Evolutionary conservation across 257 asterid genomes (phyloP), one percentile per base, ranked within the genome.

Genomic region (Ehretia macrophylla): DNA sequence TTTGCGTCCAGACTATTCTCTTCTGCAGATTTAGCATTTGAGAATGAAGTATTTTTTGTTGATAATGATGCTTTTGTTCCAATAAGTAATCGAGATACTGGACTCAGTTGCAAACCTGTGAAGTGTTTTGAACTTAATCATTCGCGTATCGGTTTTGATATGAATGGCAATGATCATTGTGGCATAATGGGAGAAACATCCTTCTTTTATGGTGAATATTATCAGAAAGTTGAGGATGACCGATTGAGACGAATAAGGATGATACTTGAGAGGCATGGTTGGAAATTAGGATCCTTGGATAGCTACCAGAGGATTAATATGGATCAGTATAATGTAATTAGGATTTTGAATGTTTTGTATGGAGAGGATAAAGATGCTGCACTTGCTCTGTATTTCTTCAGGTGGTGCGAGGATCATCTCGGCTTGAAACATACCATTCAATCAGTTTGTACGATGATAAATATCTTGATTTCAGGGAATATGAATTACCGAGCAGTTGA

Each of bases 401-500:
- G 38, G 32, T 69, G 69, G 69, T 56, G 42, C n/a, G 65, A 63
- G 46, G 5, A 37, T 46, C 52, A 37, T 21, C 12, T 58, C 45
- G 45, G 51, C 8, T 39, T 44, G 9, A 54, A 69, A 13, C 64
- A 56, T 38, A 19, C 56, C 18, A 18, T 69, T 23, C 58, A 21
- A 32, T 27, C 75, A 32, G n/a, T 59, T 17, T 56, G 56, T 23
- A 51, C 55, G 9, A 63, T 69, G 75, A 69, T 63, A 50, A 53
- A 69, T 32, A 53, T 69, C 38, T 56, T 69, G 21, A 57, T 69
- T 51, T 58, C 69, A 1, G 69, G 75, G 54, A 63, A 69, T 40
- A 56, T 63, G 64, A 69, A 57, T 50, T 52, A 69, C 17, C 56
- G 65, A 50, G 75, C 75, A 6, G 10, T 69, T 18, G 75, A 69